A percentile compares a stretch with the other conserved stretches of the same genome.
phyloP scores from a whole-genome alignment of 352 stramenopile species.

The Pythium folliculosum region DNA sequence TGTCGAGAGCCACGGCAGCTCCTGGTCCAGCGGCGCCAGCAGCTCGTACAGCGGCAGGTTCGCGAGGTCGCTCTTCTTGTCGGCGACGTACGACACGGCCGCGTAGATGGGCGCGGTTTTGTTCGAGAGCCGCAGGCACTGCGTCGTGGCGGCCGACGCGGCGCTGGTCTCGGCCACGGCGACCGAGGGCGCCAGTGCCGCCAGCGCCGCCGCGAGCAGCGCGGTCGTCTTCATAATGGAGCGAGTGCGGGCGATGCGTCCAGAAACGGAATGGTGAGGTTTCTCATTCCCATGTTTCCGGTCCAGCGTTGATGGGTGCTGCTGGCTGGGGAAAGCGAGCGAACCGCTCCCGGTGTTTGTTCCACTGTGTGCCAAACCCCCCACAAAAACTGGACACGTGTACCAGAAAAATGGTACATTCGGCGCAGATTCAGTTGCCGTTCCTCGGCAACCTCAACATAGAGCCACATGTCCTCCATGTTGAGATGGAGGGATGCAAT shows the following conservation, averaged over 20 bases:
- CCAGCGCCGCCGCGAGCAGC: background rate
- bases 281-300: background rate
- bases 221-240: slow-evolving; percentile 5
- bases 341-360: no score
- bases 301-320: slow-evolving; percentile 2
- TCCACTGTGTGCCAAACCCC: no score
- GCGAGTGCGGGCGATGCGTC: background rate
- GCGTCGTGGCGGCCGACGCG: background rate
- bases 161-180: background rate
- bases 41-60: slow-evolving; percentile 34
- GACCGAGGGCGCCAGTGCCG: background rate
- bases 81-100: slow-evolving; percentile 29
- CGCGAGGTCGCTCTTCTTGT: slow-evolving; percentile 27
- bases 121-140: slow-evolving; percentile 29
- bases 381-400: background rate
- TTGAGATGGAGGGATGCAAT: background rate
- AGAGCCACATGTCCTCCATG: no score
- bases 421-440: background rate
- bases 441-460: background rate
- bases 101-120: slow-evolving; percentile 26
- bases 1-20: slow-evolving; percentile 40
- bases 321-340: no score
- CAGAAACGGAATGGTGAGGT: background rate
- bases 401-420: background rate
- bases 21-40: slow-evolving; percentile 34